Evolutionary conservation across 768 basidiomycete species (phyloP).

Genomic region (Termitomyces bulborhizus): DNA sequence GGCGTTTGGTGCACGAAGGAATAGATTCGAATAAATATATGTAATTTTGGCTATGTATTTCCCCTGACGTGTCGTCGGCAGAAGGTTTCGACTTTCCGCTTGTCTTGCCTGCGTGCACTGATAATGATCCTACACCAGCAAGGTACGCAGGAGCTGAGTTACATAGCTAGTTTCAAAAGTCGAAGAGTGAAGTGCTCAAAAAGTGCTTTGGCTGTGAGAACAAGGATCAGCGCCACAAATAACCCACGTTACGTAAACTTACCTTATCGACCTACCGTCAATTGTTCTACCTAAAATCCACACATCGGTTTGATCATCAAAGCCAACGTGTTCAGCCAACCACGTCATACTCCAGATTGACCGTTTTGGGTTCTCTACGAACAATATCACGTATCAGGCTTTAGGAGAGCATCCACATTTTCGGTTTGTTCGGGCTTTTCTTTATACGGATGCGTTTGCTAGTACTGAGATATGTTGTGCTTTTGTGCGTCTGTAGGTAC

Average conservation of each 20-base stretch:
- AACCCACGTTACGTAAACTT: background rate
- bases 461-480: background rate
- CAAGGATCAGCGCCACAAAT: background rate
- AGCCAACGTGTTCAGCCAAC: constrained; percentile 27
- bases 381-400: constrained; percentile 67
- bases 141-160: background rate
- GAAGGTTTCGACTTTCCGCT: no score
- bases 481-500: constrained; percentile 34
- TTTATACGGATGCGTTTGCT: background rate
- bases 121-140: background rate
- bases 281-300: background rate
- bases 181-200: background rate
- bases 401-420: constrained; percentile 45
- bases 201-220: background rate
- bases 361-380: constrained; percentile 66
- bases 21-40: no score
- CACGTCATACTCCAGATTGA: constrained; percentile 54
- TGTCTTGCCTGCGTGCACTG: no score
- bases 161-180: background rate
- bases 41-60: background rate
- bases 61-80: background rate
- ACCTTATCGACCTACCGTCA: no score
- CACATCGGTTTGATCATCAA: constrained; percentile 8
- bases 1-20: no score
- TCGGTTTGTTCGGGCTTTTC: constrained; percentile 23